phyloP scores from a whole-genome alignment of 176 grass and related monocot species.

The Avena sativa region DNA sequence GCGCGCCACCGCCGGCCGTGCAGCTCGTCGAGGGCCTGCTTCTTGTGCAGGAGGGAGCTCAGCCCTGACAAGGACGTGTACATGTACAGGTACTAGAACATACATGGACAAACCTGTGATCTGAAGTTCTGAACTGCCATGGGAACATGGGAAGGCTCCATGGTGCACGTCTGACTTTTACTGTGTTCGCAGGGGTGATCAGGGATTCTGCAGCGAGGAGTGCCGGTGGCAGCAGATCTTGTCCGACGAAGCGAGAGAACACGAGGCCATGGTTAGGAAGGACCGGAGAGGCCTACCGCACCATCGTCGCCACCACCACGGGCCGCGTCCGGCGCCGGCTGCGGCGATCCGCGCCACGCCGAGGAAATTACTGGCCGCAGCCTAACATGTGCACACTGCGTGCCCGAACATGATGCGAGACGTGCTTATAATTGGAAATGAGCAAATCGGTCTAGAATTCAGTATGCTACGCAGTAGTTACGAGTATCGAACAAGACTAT shows the following conservation, averaged over 20 bases:
- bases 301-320: conserved; percentile 31
- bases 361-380: conserved; percentile 43
- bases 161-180: neutral
- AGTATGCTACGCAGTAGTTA: too few species aligned
- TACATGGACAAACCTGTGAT: neutral
- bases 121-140: neutral
- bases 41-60: conserved; percentile 65
- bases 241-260: conserved; percentile 55
- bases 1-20: neutral
- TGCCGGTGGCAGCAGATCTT: conserved; percentile 60
- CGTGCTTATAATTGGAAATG: too few species aligned
- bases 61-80: conserved; percentile 52
- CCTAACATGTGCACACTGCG: conserved; percentile 11
- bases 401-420: neutral
- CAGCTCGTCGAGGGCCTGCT: conserved; percentile 59
- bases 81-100: conserved; percentile 66
- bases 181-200: conserved; percentile 57
- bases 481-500: neutral
- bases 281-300: conserved; percentile 24
- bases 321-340: neutral
- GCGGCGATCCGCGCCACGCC: conserved; percentile 19
- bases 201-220: conserved; percentile 77
- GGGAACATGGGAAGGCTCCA: neutral
- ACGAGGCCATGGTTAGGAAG: conserved; percentile 30
- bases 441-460: too few species aligned